A percentile compares a stretch with the other conserved stretches of the same genome.
Evolutionary conservation across 176 grass and related monocot species (phyloP).

Genomic region (Eragrostis nindensis): DNA sequence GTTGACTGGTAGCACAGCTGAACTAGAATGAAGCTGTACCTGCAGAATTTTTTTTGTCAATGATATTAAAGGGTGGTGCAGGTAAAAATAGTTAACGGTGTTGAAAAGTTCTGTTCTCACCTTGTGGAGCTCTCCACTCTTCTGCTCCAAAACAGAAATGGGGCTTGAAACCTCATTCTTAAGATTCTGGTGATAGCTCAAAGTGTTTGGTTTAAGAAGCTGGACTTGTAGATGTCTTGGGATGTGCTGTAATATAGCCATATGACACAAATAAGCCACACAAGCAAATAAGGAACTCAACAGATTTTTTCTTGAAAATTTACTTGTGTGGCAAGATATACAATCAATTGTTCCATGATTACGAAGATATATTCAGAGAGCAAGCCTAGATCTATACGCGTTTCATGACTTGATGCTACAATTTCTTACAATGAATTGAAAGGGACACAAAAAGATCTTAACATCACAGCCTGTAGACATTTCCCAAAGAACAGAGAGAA

Average conservation of each 20-base stretch:
- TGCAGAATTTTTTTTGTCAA: conserved; percentile 5
- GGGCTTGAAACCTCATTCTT: conserved; percentile 90
- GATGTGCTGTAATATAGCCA: conserved; percentile 59
- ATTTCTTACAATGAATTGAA: conserved; percentile 29
- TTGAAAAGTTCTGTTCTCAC: conserved; percentile 38
- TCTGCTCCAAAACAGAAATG: conserved; percentile 80
- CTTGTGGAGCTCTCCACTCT: conserved; percentile 79
- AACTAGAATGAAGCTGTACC: conserved; percentile 50
- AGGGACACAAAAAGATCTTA: conserved; percentile 22
- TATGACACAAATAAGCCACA: conserved; percentile 18
- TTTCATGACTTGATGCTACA: conserved; percentile 1
- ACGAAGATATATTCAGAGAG: conserved; percentile 20
- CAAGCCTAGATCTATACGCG: background rate
- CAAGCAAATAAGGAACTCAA: background rate
- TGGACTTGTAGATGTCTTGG: conserved; percentile 80
- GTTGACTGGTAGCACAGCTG: conserved; percentile 51
- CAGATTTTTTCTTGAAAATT: background rate
- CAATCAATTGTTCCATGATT: background rate
- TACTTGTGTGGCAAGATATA: background rate
- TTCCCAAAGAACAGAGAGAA: conserved; percentile 37
- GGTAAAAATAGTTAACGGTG: background rate
- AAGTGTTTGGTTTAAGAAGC: conserved; percentile 63
- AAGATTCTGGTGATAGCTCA: conserved; percentile 48
- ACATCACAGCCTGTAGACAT: background rate
- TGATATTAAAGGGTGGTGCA: background rate